These are phyloP conservation scores for Coemansia biformis DNA, from an alignment of 192 early-diverging fungal genomes.

Conservation along the genomic window DNA sequence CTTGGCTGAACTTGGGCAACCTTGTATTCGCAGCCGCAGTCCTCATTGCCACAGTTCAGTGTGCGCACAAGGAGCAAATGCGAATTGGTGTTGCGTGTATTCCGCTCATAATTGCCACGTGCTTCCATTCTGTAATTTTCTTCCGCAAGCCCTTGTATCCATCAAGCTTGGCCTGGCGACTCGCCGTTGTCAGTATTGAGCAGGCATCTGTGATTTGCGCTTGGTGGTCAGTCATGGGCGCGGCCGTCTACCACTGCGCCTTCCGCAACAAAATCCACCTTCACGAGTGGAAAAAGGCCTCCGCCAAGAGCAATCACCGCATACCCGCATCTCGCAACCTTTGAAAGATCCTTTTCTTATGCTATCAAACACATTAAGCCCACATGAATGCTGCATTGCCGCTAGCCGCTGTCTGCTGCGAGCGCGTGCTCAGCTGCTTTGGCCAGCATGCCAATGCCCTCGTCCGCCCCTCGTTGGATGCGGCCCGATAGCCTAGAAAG, in stretches of 20 bases:
- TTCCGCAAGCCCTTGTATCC: constrained; percentile 23
- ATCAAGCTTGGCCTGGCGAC: constrained; percentile 13
- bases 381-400: too few species aligned
- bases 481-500: neutral
- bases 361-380: too few species aligned
- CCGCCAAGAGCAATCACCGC: too few species aligned
- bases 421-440: too few species aligned
- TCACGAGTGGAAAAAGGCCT: constrained; percentile 11
- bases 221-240: constrained; percentile 30
- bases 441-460: neutral
- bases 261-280: constrained; percentile 7
- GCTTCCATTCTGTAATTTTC: constrained; percentile 20
- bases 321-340: too few species aligned
- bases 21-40: neutral
- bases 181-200: constrained; percentile 19
- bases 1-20: constrained; percentile 5
- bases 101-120: neutral
- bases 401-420: too few species aligned
- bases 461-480: neutral
- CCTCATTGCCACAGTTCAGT: neutral
- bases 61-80: constrained; percentile 9
- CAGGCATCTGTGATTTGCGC: constrained; percentile 12
- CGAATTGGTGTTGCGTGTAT: constrained; percentile 2
- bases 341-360: too few species aligned
- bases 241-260: constrained; percentile 12